Percentiles rank a stretch among this genome's conserved stretches.
Evolutionary conservation across 306 rosid species (phyloP).

Genomic region (Herpetospermum pedunculosum): DNA sequence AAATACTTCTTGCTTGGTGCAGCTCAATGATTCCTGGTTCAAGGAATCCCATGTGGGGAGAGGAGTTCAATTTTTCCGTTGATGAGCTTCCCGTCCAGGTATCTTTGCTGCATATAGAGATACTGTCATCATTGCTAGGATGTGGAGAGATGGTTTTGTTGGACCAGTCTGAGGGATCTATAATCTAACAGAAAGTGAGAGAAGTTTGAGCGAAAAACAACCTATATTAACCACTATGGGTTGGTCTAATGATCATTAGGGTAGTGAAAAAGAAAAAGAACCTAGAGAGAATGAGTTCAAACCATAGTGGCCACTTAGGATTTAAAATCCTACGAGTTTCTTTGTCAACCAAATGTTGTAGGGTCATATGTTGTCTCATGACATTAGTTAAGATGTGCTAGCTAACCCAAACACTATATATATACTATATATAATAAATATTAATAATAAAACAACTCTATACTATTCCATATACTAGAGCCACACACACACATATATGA

Average conservation of each 20-base stretch:
- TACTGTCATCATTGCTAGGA: neutral
- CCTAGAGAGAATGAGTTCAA: neutral
- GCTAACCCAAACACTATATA: no score
- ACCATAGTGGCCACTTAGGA: neutral
- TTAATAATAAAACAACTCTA: neutral
- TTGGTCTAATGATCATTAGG: neutral
- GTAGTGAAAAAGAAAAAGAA: neutral
- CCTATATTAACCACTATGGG: neutral
- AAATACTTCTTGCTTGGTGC: slow-evolving; percentile 26
- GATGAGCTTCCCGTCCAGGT: slow-evolving; percentile 98
- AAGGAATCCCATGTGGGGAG: slow-evolving; percentile 99
- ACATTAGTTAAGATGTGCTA: no score
- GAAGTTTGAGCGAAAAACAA: neutral
- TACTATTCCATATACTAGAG: neutral
- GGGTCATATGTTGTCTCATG: no score
- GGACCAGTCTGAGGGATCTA: neutral
- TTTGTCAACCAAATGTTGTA: no score
- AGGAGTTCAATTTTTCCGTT: slow-evolving; percentile 88
- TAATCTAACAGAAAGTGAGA: neutral
- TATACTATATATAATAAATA: no score
- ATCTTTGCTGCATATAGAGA: neutral
- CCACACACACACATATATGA: neutral
- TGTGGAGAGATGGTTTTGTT: neutral
- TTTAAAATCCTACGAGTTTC: no score
- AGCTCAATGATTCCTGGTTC: slow-evolving; percentile 99